These are phyloP conservation scores for Arachis monticola DNA, from an alignment of 331 rosid species.

Conservation along the genomic window DNA sequence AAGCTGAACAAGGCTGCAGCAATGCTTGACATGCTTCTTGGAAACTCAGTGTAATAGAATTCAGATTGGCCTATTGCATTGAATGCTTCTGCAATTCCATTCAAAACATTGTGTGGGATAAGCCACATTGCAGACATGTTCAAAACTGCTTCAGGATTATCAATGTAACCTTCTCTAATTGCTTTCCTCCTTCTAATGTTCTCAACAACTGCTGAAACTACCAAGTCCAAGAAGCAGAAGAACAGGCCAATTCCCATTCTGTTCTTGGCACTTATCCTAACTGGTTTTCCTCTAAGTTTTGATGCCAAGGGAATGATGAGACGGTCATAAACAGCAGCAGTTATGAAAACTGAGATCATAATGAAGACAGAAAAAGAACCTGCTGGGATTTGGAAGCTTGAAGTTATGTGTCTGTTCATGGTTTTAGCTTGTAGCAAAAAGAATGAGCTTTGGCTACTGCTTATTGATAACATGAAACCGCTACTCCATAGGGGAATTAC, in stretches of 20 bases:
- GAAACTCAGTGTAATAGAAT: constrained; percentile 73
- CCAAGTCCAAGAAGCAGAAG: constrained; percentile 49
- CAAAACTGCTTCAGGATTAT: constrained; percentile 47
- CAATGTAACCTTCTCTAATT: constrained; percentile 42
- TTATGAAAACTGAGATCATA: constrained; percentile 44
- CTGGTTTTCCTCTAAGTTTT: constrained; percentile 58
- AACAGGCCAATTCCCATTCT: constrained; percentile 74
- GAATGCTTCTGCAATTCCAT: constrained; percentile 71
- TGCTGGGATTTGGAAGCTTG: constrained; percentile 61
- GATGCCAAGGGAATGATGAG: constrained; percentile 64
- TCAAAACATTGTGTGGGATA: constrained; percentile 51
- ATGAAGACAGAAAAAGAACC: constrained; percentile 63
- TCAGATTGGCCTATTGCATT: constrained; percentile 66
- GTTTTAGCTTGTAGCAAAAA: constrained; percentile 65
- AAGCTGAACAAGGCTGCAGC: constrained; percentile 56
- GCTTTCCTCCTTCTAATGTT: constrained; percentile 53
- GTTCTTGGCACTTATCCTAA: constrained; percentile 49
- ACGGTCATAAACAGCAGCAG: constrained; percentile 65
- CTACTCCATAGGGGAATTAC: constrained; percentile 74
- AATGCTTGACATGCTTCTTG: constrained; percentile 74
- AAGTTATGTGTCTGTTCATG: constrained; percentile 65
- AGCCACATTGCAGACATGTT: constrained; percentile 77
- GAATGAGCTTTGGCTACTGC: constrained; percentile 57
- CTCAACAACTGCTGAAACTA: constrained; percentile 58
- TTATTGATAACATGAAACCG: constrained; percentile 50